These are phyloP conservation scores for Aspergillus indologenus DNA, from an alignment of 495 filamentous ascomycete genomes.

Conservation along the genomic window DNA sequence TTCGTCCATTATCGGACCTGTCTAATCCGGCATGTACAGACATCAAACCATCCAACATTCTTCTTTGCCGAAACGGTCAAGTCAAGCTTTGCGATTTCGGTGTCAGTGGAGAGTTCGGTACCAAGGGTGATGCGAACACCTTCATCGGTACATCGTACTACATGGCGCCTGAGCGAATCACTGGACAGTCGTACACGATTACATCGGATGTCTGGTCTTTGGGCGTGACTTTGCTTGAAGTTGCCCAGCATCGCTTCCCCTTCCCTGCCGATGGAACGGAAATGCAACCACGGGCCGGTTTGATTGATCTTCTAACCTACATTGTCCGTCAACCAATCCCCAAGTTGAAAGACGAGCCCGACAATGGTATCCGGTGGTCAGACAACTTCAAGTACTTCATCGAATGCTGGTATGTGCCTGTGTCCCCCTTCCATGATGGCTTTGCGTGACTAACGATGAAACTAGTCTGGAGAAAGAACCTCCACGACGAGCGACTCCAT, in stretches of 20 bases:
- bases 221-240: slow-evolving; percentile 92
- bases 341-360: slow-evolving; percentile 90
- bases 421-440: neutral
- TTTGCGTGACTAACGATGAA: slow-evolving; percentile 5
- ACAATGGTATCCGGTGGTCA: slow-evolving; percentile 79
- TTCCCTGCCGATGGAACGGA: slow-evolving; percentile 96
- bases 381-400: slow-evolving; percentile 99
- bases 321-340: slow-evolving; percentile 96
- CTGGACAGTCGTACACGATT: slow-evolving; percentile 95
- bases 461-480: slow-evolving; percentile 90
- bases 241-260: slow-evolving; percentile 95
- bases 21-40: slow-evolving; percentile 45
- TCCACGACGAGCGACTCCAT: slow-evolving; percentile 80
- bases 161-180: slow-evolving; percentile 98
- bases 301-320: slow-evolving; percentile 94
- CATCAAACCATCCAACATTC: slow-evolving; percentile 97
- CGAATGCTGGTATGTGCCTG: slow-evolving; percentile 85
- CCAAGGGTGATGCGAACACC: slow-evolving; percentile 96
- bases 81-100: slow-evolving; percentile 99
- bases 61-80: slow-evolving; percentile 85
- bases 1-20: neutral
- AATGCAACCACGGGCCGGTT: slow-evolving; percentile 77
- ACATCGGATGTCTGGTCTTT: slow-evolving; percentile 98
- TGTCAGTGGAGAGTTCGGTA: slow-evolving; percentile 95
- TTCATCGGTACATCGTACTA: slow-evolving; percentile 99